A percentile compares a stretch with the other conserved stretches of the same genome.
Conservation (phyloP, 116 monocot species). For the Dioscorea cayenensis region DNA sequence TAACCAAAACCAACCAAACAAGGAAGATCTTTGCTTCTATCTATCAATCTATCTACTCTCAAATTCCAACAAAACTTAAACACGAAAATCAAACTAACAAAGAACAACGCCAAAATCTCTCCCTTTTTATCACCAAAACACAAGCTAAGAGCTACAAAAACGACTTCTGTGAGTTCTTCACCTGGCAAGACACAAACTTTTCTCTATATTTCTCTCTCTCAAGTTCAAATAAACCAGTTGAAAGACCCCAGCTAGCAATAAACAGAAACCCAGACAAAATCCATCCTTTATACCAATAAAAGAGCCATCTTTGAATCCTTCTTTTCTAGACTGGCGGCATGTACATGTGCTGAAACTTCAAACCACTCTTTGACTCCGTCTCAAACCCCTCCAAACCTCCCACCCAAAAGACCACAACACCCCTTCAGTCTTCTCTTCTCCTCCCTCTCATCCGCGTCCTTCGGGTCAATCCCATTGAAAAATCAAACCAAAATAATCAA, state of each 20-base stretch:
- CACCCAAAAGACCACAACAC: slow-evolving; percentile 1
- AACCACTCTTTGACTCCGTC: not conserved
- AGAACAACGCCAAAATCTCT: too few species aligned
- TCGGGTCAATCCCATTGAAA: not conserved
- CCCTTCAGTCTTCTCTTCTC: not conserved
- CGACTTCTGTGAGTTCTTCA: too few species aligned
- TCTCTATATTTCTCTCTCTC: too few species aligned
- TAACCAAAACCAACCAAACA: not conserved
- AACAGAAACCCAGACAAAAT: too few species aligned
- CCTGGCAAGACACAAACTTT: too few species aligned
- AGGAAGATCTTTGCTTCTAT: not conserved
- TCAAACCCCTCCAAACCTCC: not conserved
- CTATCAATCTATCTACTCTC: too few species aligned
- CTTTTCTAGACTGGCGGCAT: not conserved
- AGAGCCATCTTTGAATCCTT: not conserved
- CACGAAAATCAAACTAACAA: too few species aligned
- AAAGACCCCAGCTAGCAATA: not conserved
- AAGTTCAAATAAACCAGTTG: too few species aligned
- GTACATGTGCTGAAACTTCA: not conserved
- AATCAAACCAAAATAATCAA: not conserved
- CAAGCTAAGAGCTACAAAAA: too few species aligned
- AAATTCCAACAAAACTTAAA: too few species aligned
- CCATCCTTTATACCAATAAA: not conserved
- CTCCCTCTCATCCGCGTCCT: not conserved
- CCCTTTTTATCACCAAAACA: too few species aligned